Evolutionary conservation across 495 filamentous ascomycete species (phyloP), one percentile per base, ranked within the genome.

Genomic region (Chaetomidium leptoderma): DNA sequence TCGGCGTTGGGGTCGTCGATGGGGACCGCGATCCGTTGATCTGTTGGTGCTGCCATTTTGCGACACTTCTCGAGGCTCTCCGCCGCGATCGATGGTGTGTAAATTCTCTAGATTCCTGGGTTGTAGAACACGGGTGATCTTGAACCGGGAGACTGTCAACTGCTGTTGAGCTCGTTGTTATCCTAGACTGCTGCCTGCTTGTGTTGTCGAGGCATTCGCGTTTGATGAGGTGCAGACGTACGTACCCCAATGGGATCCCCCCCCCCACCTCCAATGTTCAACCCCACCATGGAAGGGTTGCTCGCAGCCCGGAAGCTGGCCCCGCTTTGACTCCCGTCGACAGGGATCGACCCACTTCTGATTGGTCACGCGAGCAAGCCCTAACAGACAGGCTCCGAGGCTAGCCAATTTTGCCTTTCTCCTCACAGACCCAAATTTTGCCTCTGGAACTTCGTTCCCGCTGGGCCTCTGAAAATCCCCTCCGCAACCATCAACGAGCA

Each of bases 1-100:
- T 98, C 93, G 60, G 90, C 93, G 70, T 97, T 95, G 32, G 92
- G 92, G 69, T 97, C 85, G 67, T 92, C 89, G 62, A 98, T 87
- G 50, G 93, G 90, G 49, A 97, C 95, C 61, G 72, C 72, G 56
- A 83, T 81, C 44, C 80, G 74, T 59, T 83, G 74, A 29, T 91
- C 86, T 57, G 81, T 69, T 16, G 86, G 87, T 59, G 85, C 81
- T 50, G 89, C 85, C 89, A 93, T 95, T 13, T 53, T 84, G 64
- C n/a, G n/a, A n/a, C 30, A 35, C 32, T 27, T 26, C 1, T 43
- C 8, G 1, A 19, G 27, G 14, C 0, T 21, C 10, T 40, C 14
- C 32, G 23, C 17, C 14, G 19, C 16, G 32, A 30, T 40, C 13
- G 43, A 46, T 24, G 17, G 36, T 6, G 36, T 39, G 4, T 39